Base-by-base conservation (phyloP, 768 basidiomycete genomes). In the Gloeostereum incarnatum region DNA sequence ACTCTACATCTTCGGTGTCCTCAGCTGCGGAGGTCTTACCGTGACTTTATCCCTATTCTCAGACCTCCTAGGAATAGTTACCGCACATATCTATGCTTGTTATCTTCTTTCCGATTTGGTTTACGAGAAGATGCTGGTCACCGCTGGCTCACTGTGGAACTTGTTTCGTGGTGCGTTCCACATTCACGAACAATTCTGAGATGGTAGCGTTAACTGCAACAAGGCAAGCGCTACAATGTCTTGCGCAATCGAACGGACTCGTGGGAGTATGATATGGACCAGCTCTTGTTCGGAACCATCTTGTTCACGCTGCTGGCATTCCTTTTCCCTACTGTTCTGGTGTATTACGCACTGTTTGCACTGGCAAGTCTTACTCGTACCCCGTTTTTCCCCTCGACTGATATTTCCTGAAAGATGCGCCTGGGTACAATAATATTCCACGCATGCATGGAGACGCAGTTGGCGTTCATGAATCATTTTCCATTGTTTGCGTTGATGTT, bases 271-370 rank as follows among this genome's bases (percentile, higher is more conserved):
- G 87, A 91, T 38, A 69, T 92, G 19, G 94, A 98, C 55, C 91
- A 97, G 53, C 72, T 98, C 2, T 66, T 98, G n/a, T 82, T 97
- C 24, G 94, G 94, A 4, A 93, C 96, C 0, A 79, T 90, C 39
- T 61, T 93, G 36, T 88, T 92, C 63, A 86, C 88, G 0, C 66
- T 90, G 13, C 59, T 88, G 9, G 73, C 82, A 6, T 85, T 93
- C 54, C 60, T 92, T 9, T 75, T 85, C 49, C 85, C 94, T 2
- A 97, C 94, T 0, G 75, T 93, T 3, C 49, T 87, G 22, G 83
- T 81, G 0, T 99, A 96, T 56, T 90, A 96, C 47, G 59, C 75
- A 0, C 61, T 93, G 3, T 97, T 97, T 45, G 81, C 82, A 6
- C 46, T 63, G 53, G 90, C 78, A 39, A 35, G 60, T 51, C 8